These are phyloP conservation scores for Fusarium guadeloupense DNA, from an alignment of 2,329 filamentous ascomycete species.

Conservation along the genomic window DNA sequence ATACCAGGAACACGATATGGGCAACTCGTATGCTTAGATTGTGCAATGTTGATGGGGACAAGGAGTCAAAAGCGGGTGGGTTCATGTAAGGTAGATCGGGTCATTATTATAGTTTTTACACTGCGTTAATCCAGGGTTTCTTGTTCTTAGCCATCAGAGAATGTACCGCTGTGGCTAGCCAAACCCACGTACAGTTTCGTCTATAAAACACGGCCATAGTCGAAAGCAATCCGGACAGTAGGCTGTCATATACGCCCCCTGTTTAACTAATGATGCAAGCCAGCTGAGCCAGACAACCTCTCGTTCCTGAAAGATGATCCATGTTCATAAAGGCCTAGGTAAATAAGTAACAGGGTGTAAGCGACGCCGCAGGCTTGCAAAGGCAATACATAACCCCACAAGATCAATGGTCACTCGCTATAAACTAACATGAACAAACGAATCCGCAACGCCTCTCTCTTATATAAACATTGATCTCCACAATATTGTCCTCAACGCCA, in stretches of 20 bases:
- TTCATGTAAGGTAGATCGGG: constrained; percentile 34
- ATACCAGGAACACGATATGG: constrained; percentile 70
- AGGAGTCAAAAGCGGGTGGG: constrained; percentile 38
- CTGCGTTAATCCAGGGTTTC: constrained; percentile 29
- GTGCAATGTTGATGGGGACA: constrained; percentile 21
- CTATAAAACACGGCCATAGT: no score
- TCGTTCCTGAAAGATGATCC: constrained; percentile 5
- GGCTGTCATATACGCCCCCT: neutral
- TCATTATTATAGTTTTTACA: constrained; percentile 14
- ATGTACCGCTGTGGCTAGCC: neutral
- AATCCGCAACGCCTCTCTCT: constrained; percentile 40
- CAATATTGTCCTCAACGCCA: constrained; percentile 38
- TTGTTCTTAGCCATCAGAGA: constrained; percentile 5
- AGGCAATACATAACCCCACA: neutral
- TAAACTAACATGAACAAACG: constrained; percentile 9
- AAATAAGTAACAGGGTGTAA: constrained; percentile 12
- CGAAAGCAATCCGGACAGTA: neutral
- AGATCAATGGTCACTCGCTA: constrained; percentile 11
- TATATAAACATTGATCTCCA: constrained; percentile 25
- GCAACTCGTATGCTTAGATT: constrained; percentile 64
- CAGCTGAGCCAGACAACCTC: neutral
- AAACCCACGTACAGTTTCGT: no score
- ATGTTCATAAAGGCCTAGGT: neutral
- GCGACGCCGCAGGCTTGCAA: constrained; percentile 3
- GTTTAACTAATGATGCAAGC: neutral